Evolutionary conservation across 1,284 basidiomycete genomes (phyloP).

Genomic region (Ceratobasidium sp.): DNA sequence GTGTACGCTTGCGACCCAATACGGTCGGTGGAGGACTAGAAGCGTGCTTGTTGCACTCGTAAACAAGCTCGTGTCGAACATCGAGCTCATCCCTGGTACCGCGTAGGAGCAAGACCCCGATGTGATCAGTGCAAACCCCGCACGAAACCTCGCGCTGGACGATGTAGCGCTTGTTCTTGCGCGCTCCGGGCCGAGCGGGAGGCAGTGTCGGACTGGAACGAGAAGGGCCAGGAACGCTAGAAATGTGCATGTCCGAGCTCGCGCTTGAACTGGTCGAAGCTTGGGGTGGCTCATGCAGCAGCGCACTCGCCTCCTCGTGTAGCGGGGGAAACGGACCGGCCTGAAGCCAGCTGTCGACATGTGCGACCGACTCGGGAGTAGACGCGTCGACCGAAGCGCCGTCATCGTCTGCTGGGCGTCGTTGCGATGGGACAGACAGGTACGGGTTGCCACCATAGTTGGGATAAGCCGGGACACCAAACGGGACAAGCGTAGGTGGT

Average conservation of each 20-base stretch:
- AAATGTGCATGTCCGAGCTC: constrained; percentile 26
- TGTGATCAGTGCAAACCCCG: constrained; percentile 36
- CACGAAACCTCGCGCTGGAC: constrained; percentile 37
- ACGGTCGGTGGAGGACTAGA: constrained; percentile 29
- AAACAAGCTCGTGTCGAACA: constrained; percentile 41
- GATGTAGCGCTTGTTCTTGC: constrained; percentile 40
- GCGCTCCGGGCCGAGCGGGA: constrained; percentile 29
- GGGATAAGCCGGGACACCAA: constrained; percentile 29
- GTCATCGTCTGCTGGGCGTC: constrained; percentile 27
- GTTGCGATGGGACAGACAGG: constrained; percentile 34
- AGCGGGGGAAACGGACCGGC: constrained; percentile 37
- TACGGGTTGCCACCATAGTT: constrained; percentile 12
- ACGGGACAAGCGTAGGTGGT: constrained; percentile 9
- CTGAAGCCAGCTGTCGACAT: constrained; percentile 36
- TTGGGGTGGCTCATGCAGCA: constrained; percentile 28
- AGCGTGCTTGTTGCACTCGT: constrained; percentile 43
- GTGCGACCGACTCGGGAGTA: constrained; percentile 16
- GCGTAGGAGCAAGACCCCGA: constrained; percentile 44
- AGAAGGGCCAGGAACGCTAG: constrained; percentile 12
- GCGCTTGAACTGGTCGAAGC: constrained; percentile 37
- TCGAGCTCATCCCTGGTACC: constrained; percentile 44
- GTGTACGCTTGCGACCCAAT: constrained; percentile 43
- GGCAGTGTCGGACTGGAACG: constrained; percentile 33
- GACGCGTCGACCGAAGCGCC: constrained; percentile 30
- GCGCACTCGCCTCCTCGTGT: constrained; percentile 4